Evolutionary conservation across 441 rosid species (phyloP), one percentile per base, ranked within the genome.

Genomic region (Mallotus japonicus): DNA sequence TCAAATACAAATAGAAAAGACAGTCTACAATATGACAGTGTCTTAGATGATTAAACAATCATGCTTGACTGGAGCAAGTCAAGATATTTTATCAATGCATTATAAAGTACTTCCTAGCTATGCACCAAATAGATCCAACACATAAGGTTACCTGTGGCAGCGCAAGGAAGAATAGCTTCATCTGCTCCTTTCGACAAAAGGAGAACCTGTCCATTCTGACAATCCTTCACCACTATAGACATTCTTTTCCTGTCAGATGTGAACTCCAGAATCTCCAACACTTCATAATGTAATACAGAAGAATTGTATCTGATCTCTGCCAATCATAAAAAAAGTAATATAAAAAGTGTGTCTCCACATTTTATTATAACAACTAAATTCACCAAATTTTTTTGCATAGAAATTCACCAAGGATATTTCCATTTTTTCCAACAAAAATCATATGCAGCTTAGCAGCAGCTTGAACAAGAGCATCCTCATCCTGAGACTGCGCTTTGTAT

Each of bases 401-500:
- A 73, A 62, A 64, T 69, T 77, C 85, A 96, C 99, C 98, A 70
- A 93, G 80, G 81, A 77, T 76, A 84, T 89, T 93, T 73, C 90
- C 92, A 84, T 78, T 89, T 82, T 85, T 96, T 56, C 83, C 82
- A 49, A 81, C 77, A 81, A 88, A 89, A 73, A 87, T 89, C 98
- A 93, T 92, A 76, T 89, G 88, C 87, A 96, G 83, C 87, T 82
- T 81, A 16, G 97, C 93, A 60, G 99, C 97, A 84, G 98, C 99
- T 79, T 84, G 77, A 70, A 96, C 98, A 81, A 96, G 98, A 78
- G 99, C 99, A 54, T 96, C 97, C 83, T 96, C 99, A 81, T 96
- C 99, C 84, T 92, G 98, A 78, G 99, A 96, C 79, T 96, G 99
- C 8, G 99, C 97, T 84, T 93, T 93, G 85, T 93, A 96, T 51